Base-by-base conservation (phyloP, 768 basidiomycete genomes). In the Termitomyces sp. region DNA sequence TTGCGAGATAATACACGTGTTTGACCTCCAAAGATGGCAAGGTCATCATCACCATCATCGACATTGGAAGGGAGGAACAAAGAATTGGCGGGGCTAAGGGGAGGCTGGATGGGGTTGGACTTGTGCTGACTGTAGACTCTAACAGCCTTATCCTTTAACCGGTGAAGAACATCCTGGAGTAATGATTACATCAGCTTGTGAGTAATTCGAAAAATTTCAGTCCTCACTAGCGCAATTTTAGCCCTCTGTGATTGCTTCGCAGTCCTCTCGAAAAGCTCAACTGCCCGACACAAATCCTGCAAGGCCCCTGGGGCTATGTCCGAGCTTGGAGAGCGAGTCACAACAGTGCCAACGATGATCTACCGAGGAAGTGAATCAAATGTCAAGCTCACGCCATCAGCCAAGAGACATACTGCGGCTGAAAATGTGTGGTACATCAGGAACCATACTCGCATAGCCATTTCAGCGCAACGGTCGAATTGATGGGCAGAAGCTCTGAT, bases 311-410 rank as follows among this genome's bases (percentile, higher is more conserved):
- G 61, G 0, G 83, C 79, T 22, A 84, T 73, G 42, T 72, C 79
- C 3, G 77, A 82, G 48, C 69, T 75, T 1, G 84, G 83, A 7
- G 78, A 80, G 16, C 81, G 77, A 1, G 81, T 80, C n/a, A 85
- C 82, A n/a, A 85, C 78, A 2, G 82, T 82, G 2, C 84, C 84
- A 1, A 80, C 78, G 51, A 84, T 80, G 13, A 85, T 72, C 86
- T 87, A 59, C 5, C 26, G 27, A 14, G 5, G 53, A 39, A 37
- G 16, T 7, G 33, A 26, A 40, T 45, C 57, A 32, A 63, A 50
- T 33, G 8, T 30, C 34, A 14, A 36, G 10, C 42, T 9, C 18
- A 40, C 27, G 50, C 33, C 18, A 42, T 58, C 32, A 39, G 34
- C 37, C 13, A 58, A 33, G 47, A 47, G 58, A 68, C 75, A 49